These are phyloP conservation scores for Fomitopsis schrenkii DNA, from an alignment of 1,284 basidiomycete species.

Conservation along the genomic window DNA sequence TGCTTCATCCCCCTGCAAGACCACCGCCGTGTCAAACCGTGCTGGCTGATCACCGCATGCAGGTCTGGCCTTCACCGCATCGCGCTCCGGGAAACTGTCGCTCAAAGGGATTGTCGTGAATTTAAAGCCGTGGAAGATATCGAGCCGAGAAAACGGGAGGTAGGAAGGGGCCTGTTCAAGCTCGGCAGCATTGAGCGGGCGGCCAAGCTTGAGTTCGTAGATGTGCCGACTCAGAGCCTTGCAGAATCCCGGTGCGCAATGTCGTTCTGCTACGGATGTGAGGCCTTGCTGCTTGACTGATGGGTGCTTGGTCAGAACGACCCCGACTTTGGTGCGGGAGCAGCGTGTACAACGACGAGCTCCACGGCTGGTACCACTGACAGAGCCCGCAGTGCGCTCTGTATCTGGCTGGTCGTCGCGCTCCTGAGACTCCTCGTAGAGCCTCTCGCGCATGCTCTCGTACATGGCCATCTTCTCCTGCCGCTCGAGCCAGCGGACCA, in stretches of 20 bases:
- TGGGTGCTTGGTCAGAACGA: not conserved
- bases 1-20: too few relatives aligned
- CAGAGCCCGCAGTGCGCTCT: too few relatives aligned
- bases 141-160: not conserved
- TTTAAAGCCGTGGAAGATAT: not conserved
- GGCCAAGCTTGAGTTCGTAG: not conserved
- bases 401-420: not conserved
- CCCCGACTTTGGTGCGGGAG: not conserved
- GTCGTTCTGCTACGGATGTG: not conserved
- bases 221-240: not conserved
- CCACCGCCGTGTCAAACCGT: too few relatives aligned
- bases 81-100: too few relatives aligned
- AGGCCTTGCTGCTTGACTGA: not conserved
- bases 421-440: not conserved
- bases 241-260: not conserved
- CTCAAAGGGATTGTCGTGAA: too few relatives aligned
- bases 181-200: not conserved
- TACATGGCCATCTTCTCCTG: constrained; percentile 1
- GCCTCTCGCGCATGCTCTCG: not conserved
- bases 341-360: too few relatives aligned
- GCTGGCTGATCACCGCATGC: too few relatives aligned
- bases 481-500: constrained; percentile 23
- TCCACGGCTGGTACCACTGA: too few relatives aligned
- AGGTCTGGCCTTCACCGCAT: too few relatives aligned
- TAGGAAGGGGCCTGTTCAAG: not conserved